phyloP scores from a whole-genome alignment of 345 rosid species.

The Raphanus sativus region DNA sequence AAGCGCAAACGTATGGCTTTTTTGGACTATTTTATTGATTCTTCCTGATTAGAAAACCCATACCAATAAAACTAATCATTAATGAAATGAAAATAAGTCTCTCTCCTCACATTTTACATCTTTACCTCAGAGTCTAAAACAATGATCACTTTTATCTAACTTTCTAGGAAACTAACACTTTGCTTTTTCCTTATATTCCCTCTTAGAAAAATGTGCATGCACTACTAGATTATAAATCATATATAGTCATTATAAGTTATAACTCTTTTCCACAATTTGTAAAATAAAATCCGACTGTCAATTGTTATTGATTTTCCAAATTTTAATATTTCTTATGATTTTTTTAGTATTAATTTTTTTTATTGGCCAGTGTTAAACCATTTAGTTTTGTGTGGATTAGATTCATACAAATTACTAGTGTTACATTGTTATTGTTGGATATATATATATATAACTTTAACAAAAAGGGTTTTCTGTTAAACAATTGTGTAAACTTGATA shows the following conservation, averaged over 20 bases:
- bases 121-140: constrained; percentile 20
- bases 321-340: too few relatives aligned
- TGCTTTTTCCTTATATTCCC: constrained; percentile 23
- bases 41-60: background rate
- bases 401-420: background rate
- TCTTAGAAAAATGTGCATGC: constrained; percentile 25
- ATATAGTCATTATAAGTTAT: background rate
- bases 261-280: background rate
- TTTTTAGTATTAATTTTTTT: background rate
- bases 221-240: background rate
- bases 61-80: constrained; percentile 27
- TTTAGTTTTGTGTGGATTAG: background rate
- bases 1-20: background rate
- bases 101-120: constrained; percentile 21
- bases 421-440: background rate
- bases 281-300: background rate
- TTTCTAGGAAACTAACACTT: constrained; percentile 43
- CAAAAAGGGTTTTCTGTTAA: background rate
- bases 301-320: background rate
- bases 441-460: background rate
- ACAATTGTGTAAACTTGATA: background rate
- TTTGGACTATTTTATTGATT: background rate
- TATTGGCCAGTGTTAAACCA: background rate
- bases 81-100: constrained; percentile 16
- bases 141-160: constrained; percentile 39